Conservation (phyloP, 495 filamentous ascomycete species). For the Annulohypoxylon moriforme region DNA sequence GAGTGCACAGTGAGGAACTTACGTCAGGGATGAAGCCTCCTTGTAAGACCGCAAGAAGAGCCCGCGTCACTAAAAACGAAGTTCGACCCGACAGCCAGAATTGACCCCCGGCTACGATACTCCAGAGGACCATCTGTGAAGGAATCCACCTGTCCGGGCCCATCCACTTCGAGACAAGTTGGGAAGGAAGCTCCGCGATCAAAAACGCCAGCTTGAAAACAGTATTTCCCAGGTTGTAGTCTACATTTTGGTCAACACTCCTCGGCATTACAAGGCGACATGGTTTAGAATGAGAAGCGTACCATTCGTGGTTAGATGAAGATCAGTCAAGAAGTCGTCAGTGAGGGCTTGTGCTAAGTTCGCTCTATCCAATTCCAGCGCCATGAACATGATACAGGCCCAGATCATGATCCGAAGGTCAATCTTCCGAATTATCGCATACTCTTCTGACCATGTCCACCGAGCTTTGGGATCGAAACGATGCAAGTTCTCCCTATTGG, state of each 20-base stretch:
- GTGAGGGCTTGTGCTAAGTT: conserved; percentile 78
- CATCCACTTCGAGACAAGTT: conserved; percentile 76
- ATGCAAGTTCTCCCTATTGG: conserved; percentile 61
- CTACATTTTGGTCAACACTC: conserved; percentile 40
- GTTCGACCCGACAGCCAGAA: conserved; percentile 66
- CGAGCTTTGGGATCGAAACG: conserved; percentile 79
- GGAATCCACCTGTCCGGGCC: conserved; percentile 86
- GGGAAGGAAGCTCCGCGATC: conserved; percentile 76
- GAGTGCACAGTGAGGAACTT: not conserved
- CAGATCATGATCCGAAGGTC: conserved; percentile 59
- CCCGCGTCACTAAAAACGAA: conserved; percentile 69
- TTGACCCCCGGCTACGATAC: conserved; percentile 73
- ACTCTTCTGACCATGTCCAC: conserved; percentile 78
- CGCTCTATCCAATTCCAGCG: conserved; percentile 79
- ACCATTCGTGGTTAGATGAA: conserved; percentile 74
- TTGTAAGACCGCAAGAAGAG: conserved; percentile 75
- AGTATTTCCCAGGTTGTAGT: conserved; percentile 79
- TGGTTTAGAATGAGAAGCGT: conserved; percentile 2
- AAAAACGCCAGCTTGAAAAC: conserved; percentile 77
- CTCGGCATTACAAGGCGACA: too few relatives aligned
- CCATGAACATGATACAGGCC: conserved; percentile 84
- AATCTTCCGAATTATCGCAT: conserved; percentile 67
- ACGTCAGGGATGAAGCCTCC: conserved; percentile 69
- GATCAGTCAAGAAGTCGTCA: conserved; percentile 73
- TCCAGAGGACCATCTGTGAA: conserved; percentile 80